Evolutionary conservation across 805 yeast species (phyloP).

Genomic region (Schwanniomyces vanrijiae): DNA sequence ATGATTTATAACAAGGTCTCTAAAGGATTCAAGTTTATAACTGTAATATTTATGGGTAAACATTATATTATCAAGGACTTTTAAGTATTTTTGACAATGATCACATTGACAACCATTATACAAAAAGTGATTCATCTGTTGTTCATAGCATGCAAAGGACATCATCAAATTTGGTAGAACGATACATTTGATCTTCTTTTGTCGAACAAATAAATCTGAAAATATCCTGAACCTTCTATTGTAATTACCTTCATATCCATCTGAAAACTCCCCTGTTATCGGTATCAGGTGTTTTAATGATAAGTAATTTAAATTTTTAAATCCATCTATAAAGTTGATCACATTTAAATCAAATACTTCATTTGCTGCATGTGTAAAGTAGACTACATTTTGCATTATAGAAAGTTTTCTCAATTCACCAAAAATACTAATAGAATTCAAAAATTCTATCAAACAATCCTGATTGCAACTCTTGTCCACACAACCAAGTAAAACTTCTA

Average conservation of each 20-base stretch:
- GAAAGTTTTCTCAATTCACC: constrained; percentile 35
- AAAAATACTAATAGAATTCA: constrained; percentile 36
- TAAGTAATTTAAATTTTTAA: constrained; percentile 35
- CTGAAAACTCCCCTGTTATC: constrained; percentile 51
- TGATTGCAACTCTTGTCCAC: constrained; percentile 37
- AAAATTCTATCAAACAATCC: constrained; percentile 46
- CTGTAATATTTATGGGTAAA: constrained; percentile 65
- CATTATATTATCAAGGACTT: constrained; percentile 56
- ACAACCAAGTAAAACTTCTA: constrained; percentile 59
- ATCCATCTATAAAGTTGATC: constrained; percentile 26
- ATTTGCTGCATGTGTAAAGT: constrained; percentile 25
- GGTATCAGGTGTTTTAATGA: constrained; percentile 63
- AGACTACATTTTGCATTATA: constrained; percentile 30
- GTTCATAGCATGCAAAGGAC: constrained; percentile 66
- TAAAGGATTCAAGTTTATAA: constrained; percentile 42
- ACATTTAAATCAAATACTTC: constrained; percentile 50
- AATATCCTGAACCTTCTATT: constrained; percentile 56
- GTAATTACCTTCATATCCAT: constrained; percentile 76
- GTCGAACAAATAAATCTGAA: constrained; percentile 46
- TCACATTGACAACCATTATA: constrained; percentile 79
- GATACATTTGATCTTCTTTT: constrained; percentile 39
- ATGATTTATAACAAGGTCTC: constrained; percentile 61
- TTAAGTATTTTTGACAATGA: constrained; percentile 51
- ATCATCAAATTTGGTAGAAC: constrained; percentile 61
- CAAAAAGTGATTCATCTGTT: constrained; percentile 62